phyloP scores from a whole-genome alignment of 2,329 filamentous ascomycete genomes.

The Knufia fluminis region DNA sequence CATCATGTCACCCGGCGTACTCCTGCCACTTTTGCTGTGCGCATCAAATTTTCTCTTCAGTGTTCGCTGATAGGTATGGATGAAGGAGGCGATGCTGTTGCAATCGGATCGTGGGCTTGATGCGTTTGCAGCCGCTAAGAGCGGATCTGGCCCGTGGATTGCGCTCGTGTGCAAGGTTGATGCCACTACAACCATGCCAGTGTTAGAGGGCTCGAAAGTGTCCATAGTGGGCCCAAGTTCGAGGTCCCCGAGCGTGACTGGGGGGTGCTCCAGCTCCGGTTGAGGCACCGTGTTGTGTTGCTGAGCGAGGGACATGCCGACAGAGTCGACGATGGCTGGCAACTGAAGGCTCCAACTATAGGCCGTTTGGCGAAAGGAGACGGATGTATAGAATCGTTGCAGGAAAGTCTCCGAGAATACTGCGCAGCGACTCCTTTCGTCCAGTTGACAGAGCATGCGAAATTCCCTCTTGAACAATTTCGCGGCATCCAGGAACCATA shows the following conservation, averaged over 20 bases:
- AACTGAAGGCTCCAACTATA: slow-evolving; percentile 2
- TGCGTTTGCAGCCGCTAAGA: neutral
- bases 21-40: neutral
- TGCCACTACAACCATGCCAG: no score
- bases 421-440: slow-evolving; percentile 4
- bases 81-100: slow-evolving; percentile 8
- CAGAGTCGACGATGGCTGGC: slow-evolving; percentile 7
- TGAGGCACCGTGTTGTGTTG: neutral
- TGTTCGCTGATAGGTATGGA: slow-evolving; percentile 4
- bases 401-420: neutral
- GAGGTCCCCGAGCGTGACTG: neutral
- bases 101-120: neutral
- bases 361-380: slow-evolving; percentile 4
- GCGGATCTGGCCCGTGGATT: neutral
- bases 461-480: slow-evolving; percentile 5
- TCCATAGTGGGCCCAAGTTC: neutral
- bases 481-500: slow-evolving; percentile 8
- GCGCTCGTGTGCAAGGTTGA: no score
- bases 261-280: neutral
- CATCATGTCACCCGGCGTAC: slow-evolving; percentile 8
- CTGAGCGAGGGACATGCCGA: slow-evolving; percentile 6
- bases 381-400: slow-evolving; percentile 8
- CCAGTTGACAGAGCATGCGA: slow-evolving; percentile 4
- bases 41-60: slow-evolving; percentile 1
- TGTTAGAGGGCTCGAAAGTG: neutral